Conservation (phyloP, 2,329 filamentous ascomycete genomes). For the Triangularia verruculosa region DNA sequence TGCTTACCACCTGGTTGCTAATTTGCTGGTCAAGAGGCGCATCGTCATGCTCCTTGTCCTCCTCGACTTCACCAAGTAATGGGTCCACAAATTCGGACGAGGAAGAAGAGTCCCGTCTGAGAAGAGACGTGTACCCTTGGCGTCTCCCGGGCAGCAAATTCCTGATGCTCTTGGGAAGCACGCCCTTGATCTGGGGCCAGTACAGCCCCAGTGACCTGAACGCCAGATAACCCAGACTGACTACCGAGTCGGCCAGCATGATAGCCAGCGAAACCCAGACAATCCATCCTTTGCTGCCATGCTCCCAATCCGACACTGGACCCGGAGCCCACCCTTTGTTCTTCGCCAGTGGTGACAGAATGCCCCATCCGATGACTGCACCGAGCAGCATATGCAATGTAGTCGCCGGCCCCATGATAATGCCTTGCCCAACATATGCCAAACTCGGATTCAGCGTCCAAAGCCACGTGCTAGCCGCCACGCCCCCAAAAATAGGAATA, state of each 20-base stretch:
- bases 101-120: conserved; percentile 15
- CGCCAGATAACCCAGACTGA: conserved; percentile 79
- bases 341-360: conserved; percentile 88
- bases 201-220: conserved; percentile 40
- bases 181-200: conserved; percentile 10
- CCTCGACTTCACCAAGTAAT: conserved; percentile 70
- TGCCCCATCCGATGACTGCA: conserved; percentile 82
- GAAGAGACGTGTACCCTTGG: conserved; percentile 19
- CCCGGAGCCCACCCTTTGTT: conserved; percentile 84
- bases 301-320: conserved; percentile 81
- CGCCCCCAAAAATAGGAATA: conserved; percentile 78
- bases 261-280: conserved; percentile 95
- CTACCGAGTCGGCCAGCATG: conserved; percentile 90
- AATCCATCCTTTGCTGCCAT: conserved; percentile 96
- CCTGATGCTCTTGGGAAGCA: conserved; percentile 8
- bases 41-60: conserved; percentile 67
- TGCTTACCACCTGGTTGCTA: conserved; percentile 63
- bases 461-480: conserved; percentile 76
- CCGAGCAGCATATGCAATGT: conserved; percentile 95
- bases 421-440: conserved; percentile 95
- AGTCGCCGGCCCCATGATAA: conserved; percentile 96
- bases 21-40: conserved; percentile 83
- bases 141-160: background rate
- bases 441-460: conserved; percentile 96
- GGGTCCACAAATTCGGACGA: conserved; percentile 16